Conservation (phyloP, 768 basidiomycete genomes). For the Crassisporium funariophilum region DNA sequence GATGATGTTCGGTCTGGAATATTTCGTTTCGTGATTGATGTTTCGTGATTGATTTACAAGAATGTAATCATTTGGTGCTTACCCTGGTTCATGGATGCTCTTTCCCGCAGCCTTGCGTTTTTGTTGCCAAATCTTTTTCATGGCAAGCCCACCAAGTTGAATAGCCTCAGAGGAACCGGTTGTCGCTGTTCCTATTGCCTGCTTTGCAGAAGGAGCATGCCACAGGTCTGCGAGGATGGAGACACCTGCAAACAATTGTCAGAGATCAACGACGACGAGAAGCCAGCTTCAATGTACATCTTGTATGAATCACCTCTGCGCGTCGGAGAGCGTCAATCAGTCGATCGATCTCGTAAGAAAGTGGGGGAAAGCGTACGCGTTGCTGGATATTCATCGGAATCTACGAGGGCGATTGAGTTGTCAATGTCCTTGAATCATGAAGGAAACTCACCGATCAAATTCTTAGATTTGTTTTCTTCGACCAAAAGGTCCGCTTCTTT, state of each 20-base stretch:
- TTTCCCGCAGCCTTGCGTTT: constrained; percentile 65
- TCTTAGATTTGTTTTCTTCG: constrained; percentile 65
- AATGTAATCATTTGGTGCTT: too few relatives aligned
- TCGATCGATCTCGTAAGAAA: background rate
- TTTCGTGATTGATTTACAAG: too few relatives aligned
- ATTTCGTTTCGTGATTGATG: too few relatives aligned
- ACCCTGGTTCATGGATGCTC: constrained; percentile 80
- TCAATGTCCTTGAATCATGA: background rate
- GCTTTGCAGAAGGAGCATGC: constrained; percentile 64
- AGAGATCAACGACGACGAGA: background rate
- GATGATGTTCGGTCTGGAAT: constrained; percentile 59
- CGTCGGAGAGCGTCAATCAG: background rate
- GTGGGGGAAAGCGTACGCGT: constrained; percentile 44
- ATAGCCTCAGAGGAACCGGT: constrained; percentile 75
- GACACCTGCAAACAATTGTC: constrained; percentile 31
- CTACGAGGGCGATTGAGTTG: constrained; percentile 17
- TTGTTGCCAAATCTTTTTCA: constrained; percentile 74
- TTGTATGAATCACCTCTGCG: constrained; percentile 52
- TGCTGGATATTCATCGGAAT: constrained; percentile 66
- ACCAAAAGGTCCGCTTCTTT: constrained; percentile 54
- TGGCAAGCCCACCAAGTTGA: constrained; percentile 73
- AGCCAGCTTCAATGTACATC: constrained; percentile 37
- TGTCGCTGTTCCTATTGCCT: constrained; percentile 71
- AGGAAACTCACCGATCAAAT: constrained; percentile 48
- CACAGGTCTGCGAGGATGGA: constrained; percentile 63